phyloP scores from a whole-genome alignment of 805 yeast genomes.

The Babjeviella inositovora region DNA sequence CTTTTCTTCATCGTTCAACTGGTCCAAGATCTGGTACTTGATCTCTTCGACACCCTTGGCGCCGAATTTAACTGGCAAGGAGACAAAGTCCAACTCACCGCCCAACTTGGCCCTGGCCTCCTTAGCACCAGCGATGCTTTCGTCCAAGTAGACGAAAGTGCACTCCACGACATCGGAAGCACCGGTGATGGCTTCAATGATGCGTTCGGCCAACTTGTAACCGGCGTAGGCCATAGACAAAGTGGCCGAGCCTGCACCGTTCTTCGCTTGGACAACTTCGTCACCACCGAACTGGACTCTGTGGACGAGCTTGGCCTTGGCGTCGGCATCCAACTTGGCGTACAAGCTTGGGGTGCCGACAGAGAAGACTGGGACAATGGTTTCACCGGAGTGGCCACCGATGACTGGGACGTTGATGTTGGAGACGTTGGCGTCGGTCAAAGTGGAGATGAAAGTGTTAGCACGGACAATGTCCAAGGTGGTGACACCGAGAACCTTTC shows the following conservation, averaged over 20 bases:
- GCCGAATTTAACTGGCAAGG: conserved; percentile 46
- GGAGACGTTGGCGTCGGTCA: conserved; percentile 9
- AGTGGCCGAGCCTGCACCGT: conserved; percentile 91
- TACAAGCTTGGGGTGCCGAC: conserved; percentile 9
- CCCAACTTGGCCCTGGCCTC: too few relatives aligned
- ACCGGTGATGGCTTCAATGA: conserved; percentile 14
- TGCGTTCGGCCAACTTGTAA: conserved; percentile 52
- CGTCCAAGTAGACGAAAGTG: conserved; percentile 33
- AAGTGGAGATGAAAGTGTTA: conserved; percentile 28
- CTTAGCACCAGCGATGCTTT: conserved; percentile 28
- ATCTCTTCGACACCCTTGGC: conserved; percentile 39
- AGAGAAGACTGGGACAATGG: conserved; percentile 32
- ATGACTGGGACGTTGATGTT: conserved; percentile 30
- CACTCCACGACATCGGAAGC: conserved; percentile 22
- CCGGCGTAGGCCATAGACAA: conserved; percentile 95
- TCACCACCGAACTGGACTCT: conserved; percentile 57
- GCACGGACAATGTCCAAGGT: conserved; percentile 43
- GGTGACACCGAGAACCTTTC: conserved; percentile 39
- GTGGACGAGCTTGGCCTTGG: conserved; percentile 22
- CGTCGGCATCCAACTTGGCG: conserved; percentile 21
- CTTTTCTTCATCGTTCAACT: conserved; percentile 33
- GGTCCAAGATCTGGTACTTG: conserved; percentile 31
- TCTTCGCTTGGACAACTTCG: conserved; percentile 90
- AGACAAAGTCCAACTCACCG: conserved; percentile 31
- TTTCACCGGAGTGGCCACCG: conserved; percentile 43